These are phyloP conservation scores for Dendrobium officinale DNA, from an alignment of 106 monocot species.

Conservation along the genomic window DNA sequence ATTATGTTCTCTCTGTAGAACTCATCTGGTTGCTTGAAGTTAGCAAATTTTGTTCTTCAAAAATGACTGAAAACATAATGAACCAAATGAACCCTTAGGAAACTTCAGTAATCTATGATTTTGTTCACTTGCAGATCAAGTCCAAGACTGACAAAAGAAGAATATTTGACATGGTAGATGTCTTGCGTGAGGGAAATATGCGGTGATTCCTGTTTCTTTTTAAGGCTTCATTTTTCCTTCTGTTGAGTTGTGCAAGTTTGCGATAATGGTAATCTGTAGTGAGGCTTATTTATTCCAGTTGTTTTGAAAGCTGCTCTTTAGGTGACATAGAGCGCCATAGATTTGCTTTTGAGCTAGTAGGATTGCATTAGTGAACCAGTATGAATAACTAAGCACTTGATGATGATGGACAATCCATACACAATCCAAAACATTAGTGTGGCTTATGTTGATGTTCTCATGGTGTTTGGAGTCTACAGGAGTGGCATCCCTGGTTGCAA, in stretches of 20 bases:
- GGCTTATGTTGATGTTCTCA: no score
- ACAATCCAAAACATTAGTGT: no score
- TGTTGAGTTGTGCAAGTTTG: not conserved
- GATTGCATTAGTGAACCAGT: not conserved
- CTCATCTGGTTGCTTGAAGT: not conserved
- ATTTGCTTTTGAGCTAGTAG: not conserved
- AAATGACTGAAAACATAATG: not conserved
- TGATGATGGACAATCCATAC: no score
- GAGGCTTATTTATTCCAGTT: not conserved
- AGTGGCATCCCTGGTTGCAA: no score
- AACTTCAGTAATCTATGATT: not conserved
- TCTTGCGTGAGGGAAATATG: slow-evolving; percentile 81
- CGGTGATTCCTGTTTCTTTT: slow-evolving; percentile 29
- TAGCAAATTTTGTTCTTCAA: not conserved
- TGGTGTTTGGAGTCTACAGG: no score
- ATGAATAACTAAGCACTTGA: no score
- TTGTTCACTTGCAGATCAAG: slow-evolving; percentile 38
- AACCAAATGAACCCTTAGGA: not conserved
- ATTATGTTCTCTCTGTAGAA: not conserved
- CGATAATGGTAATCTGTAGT: not conserved
- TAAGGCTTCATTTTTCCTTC: not conserved
- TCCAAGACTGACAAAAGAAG: slow-evolving; percentile 51
- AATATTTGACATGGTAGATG: slow-evolving; percentile 84
- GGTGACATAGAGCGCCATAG: not conserved
- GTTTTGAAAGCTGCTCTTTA: not conserved